Conservation (phyloP, 1,284 basidiomycete species). For the Ceratobasidium sp. region DNA sequence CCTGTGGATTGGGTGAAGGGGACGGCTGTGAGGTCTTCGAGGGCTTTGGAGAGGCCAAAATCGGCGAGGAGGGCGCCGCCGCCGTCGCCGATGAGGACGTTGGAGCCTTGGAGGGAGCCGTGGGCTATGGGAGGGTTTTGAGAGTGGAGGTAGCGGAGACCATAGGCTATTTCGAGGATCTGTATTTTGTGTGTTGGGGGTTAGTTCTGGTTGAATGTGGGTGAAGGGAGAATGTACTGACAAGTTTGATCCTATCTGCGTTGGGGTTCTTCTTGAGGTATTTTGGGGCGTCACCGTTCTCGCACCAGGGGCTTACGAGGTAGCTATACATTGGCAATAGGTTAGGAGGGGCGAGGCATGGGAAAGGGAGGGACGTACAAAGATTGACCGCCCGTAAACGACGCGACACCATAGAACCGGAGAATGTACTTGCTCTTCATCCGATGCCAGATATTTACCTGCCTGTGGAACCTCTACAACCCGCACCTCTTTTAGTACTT, state of each 20-base stretch:
- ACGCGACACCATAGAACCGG: slow-evolving; percentile 40
- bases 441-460: slow-evolving; percentile 45
- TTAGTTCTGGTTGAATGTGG: neutral
- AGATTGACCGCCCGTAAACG: slow-evolving; percentile 28
- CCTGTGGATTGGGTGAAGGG: slow-evolving; percentile 47
- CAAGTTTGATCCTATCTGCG: slow-evolving; percentile 46
- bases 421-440: slow-evolving; percentile 46
- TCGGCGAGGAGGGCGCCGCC: slow-evolving; percentile 47
- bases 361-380: slow-evolving; percentile 8
- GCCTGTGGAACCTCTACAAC: slow-evolving; percentile 42
- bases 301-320: slow-evolving; percentile 21
- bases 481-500: neutral
- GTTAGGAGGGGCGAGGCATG: slow-evolving; percentile 23
- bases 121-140: slow-evolving; percentile 48
- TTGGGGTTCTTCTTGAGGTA: slow-evolving; percentile 46
- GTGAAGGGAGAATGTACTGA: slow-evolving; percentile 4
- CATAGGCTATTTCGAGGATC: slow-evolving; percentile 48
- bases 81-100: slow-evolving; percentile 20
- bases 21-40: slow-evolving; percentile 46
- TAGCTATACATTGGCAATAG: slow-evolving; percentile 16
- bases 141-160: slow-evolving; percentile 48
- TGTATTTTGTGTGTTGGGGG: neutral
- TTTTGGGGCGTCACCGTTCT: slow-evolving; percentile 47
- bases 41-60: slow-evolving; percentile 48
- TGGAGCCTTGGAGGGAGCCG: slow-evolving; percentile 47